Evolutionary conservation across 2,329 filamentous ascomycete species (phyloP).

Genomic region (Arthrobotrys iridis): DNA sequence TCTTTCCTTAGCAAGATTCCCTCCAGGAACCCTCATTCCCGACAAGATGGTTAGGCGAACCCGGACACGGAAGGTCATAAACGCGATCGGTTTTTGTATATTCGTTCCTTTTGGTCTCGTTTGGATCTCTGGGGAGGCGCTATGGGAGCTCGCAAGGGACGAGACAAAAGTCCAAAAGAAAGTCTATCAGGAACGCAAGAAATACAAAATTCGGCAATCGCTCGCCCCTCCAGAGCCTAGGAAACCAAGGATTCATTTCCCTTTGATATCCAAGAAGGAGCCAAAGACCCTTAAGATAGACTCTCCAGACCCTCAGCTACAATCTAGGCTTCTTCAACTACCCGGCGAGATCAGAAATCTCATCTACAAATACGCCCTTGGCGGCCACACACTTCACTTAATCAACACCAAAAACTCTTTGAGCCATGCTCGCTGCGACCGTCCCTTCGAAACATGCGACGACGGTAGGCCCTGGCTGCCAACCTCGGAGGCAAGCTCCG

Average conservation of each 20-base stretch:
- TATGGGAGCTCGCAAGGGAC: conserved; percentile 46
- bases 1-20: conserved; percentile 13
- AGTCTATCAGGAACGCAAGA: conserved; percentile 41
- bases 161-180: conserved; percentile 52
- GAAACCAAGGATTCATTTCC: conserved; percentile 44
- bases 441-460: conserved; percentile 11
- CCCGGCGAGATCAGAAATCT: conserved; percentile 51
- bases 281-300: conserved; percentile 4
- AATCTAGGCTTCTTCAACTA: conserved; percentile 47
- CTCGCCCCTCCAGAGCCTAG: conserved; percentile 50
- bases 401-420: conserved; percentile 48
- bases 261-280: conserved; percentile 30
- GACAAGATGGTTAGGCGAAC: conserved; percentile 47
- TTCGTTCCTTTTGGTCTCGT: conserved; percentile 52
- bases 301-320: conserved; percentile 26
- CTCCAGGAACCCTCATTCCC: conserved; percentile 2
- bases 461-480: conserved; percentile 30
- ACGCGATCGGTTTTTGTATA: conserved; percentile 51
- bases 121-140: conserved; percentile 50
- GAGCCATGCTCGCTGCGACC: conserved; percentile 36
- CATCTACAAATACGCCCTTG: conserved; percentile 46
- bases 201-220: conserved; percentile 42
- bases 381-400: conserved; percentile 44
- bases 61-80: conserved; percentile 52
- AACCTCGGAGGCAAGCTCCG: background rate